Evolutionary conservation across 2,329 filamentous ascomycete species (phyloP).

Genomic region (Sclerotinia nivalis): DNA sequence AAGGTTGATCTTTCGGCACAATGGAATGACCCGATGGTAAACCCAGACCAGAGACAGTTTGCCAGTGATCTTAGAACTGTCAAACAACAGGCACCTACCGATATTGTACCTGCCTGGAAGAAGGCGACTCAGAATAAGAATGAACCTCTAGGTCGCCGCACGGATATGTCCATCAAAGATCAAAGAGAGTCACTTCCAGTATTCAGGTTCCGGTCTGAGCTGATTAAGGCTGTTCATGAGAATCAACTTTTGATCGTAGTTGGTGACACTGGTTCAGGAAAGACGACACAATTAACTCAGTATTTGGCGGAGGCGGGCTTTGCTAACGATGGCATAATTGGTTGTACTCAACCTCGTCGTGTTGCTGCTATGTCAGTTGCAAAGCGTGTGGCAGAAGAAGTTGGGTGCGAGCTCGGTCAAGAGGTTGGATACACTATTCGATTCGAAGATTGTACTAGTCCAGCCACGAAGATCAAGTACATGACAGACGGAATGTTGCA

Average conservation of each 20-base stretch:
- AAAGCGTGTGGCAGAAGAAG: conserved; percentile 93
- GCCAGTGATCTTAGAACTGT: conserved; percentile 79
- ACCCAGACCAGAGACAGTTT: conserved; percentile 81
- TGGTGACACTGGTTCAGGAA: conserved; percentile 94
- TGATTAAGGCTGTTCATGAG: conserved; percentile 81
- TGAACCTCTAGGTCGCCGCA: conserved; percentile 80
- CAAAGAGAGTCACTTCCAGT: conserved; percentile 89
- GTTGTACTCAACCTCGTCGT: conserved; percentile 94
- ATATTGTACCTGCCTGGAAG: conserved; percentile 90
- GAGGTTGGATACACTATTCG: conserved; percentile 97
- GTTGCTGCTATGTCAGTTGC: conserved; percentile 98
- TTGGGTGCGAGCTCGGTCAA: conserved; percentile 84
- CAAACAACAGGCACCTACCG: conserved; percentile 58
- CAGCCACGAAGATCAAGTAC: conserved; percentile 93
- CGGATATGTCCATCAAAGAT: conserved; percentile 89
- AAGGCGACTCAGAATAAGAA: conserved; percentile 77
- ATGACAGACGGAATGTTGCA: conserved; percentile 99
- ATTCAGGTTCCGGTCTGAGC: conserved; percentile 80
- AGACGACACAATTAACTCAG: conserved; percentile 95
- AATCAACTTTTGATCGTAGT: conserved; percentile 96
- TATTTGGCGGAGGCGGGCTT: conserved; percentile 93
- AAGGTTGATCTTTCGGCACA: conserved; percentile 84
- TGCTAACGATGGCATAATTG: conserved; percentile 82
- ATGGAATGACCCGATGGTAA: conserved; percentile 97
- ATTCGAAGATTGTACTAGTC: conserved; percentile 91